Conservation (phyloP, 805 yeast species). For the Candida odintsovae region DNA sequence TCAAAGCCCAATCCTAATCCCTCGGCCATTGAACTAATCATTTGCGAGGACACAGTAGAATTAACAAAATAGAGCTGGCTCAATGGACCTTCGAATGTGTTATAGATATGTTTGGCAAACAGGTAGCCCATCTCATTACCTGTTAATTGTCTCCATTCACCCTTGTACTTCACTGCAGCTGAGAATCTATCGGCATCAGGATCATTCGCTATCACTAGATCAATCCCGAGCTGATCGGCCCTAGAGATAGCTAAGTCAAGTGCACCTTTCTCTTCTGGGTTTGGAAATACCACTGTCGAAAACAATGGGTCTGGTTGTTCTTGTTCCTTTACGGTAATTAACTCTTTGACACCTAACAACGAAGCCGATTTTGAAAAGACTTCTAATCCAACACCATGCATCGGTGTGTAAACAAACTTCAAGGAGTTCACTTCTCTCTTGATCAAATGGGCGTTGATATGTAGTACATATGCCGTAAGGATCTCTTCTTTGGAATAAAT, state of each 20-base stretch:
- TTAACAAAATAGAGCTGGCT: conserved; percentile 54
- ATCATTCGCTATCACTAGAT: conserved; percentile 79
- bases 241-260: conserved; percentile 58
- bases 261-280: conserved; percentile 95
- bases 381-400: conserved; percentile 90
- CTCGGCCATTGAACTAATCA: conserved; percentile 64
- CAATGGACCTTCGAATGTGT: conserved; percentile 21
- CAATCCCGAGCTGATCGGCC: conserved; percentile 46
- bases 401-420: conserved; percentile 79
- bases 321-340: conserved; percentile 54
- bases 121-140: conserved; percentile 90
- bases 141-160: conserved; percentile 69
- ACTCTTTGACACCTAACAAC: conserved; percentile 31
- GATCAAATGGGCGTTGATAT: conserved; percentile 30
- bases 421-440: conserved; percentile 19
- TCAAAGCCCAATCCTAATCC: conserved; percentile 52
- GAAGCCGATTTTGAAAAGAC: conserved; percentile 41
- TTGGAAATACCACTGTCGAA: conserved; percentile 84
- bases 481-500: conserved; percentile 37
- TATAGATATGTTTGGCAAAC: conserved; percentile 61
- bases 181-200: conserved; percentile 97
- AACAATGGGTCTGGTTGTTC: conserved; percentile 76
- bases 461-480: conserved; percentile 34
- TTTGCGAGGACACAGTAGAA: conserved; percentile 90
- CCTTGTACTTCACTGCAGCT: conserved; percentile 52